phyloP scores from a whole-genome alignment of 441 rosid species.

The Corymbia calophylla region DNA sequence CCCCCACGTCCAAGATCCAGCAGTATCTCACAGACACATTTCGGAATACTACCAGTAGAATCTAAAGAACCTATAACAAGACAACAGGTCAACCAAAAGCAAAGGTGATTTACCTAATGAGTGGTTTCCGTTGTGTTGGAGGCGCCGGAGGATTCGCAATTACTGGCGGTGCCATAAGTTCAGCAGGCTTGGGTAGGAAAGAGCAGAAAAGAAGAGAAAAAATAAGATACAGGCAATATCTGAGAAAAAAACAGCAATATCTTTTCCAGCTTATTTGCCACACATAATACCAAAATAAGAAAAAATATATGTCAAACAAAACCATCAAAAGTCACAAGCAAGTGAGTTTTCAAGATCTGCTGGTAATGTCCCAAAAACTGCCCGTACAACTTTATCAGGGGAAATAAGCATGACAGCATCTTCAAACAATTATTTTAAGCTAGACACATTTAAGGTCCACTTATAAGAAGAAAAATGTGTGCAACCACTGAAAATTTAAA shows the following conservation, averaged over 20 bases:
- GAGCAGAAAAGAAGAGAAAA: not conserved
- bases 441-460: not conserved
- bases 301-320: not conserved
- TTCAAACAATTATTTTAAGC: not conserved
- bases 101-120: constrained; percentile 46
- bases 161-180: constrained; percentile 33
- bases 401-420: not conserved
- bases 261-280: not conserved
- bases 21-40: not conserved
- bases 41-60: not conserved
- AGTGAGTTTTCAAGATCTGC: not conserved
- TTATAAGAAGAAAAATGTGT: not conserved
- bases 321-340: not conserved
- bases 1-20: not conserved
- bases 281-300: not conserved
- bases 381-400: not conserved
- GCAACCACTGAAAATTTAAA: not conserved
- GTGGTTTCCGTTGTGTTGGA: constrained; percentile 48
- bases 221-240: not conserved
- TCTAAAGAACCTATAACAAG: not conserved
- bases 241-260: not conserved
- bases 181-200: constrained; percentile 34
- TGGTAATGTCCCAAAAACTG: not conserved
- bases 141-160: constrained; percentile 30
- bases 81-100: not conserved